A percentile compares a stretch with the other conserved stretches of the same genome.
These are phyloP conservation scores for Kalanchoe fedtschenkoi DNA, from an alignment of 164 flowering plant genomes.

Conservation along the genomic window DNA sequence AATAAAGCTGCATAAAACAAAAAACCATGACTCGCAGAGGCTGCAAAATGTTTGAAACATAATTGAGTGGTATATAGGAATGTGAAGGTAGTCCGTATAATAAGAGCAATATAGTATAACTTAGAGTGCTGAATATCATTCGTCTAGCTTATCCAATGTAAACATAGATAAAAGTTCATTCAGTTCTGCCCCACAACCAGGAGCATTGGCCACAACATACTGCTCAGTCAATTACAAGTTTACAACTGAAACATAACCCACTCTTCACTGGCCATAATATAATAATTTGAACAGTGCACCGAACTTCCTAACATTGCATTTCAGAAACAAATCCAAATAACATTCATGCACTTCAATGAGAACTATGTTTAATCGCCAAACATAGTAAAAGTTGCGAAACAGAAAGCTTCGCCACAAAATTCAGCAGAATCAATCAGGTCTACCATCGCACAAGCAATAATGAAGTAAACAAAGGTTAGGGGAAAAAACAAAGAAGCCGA, in stretches of 20 bases:
- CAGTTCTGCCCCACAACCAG: background rate
- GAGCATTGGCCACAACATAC: too few species aligned
- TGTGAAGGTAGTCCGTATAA: too few species aligned
- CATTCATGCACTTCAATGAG: background rate
- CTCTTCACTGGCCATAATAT: too few species aligned
- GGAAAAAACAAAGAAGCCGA: background rate
- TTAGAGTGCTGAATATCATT: too few species aligned
- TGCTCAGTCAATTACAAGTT: too few species aligned
- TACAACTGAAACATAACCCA: too few species aligned
- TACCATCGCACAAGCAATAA: background rate
- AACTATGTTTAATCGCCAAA: too few species aligned
- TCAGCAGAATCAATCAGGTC: too few species aligned
- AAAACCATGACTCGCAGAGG: background rate
- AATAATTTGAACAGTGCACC: background rate
- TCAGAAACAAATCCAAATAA: background rate
- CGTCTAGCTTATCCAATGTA: too few species aligned
- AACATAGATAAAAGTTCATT: too few species aligned
- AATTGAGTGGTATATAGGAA: too few species aligned
- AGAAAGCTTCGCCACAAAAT: background rate
- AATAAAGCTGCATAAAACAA: conserved; percentile 32
- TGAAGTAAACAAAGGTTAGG: background rate
- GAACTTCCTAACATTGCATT: background rate
- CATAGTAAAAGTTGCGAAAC: background rate
- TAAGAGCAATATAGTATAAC: too few species aligned
- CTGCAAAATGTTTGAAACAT: background rate